Evolutionary conservation across 2,329 filamentous ascomycete species (phyloP), one percentile per base, ranked within the genome.

Genomic region (Phialophora tarda): DNA sequence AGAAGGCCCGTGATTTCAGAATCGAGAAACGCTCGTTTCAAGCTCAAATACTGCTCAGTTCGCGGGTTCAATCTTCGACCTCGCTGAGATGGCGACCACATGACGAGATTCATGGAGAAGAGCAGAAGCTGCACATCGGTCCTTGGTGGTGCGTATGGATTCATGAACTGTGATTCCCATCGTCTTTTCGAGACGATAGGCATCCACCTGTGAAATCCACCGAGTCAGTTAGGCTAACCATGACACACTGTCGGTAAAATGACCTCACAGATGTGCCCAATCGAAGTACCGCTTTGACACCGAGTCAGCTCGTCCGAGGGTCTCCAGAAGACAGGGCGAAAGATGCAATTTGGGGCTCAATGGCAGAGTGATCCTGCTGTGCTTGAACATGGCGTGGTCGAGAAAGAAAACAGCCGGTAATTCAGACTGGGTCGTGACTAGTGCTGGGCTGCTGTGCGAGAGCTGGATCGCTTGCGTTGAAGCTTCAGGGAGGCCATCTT

Each of bases 11-110:
- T 65, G 14, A 57, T 63, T 63, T 76, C 74, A 8, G 74, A 62
- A 10, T 64, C 57, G 17, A 65, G 51, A 55, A 69, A 69, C 59
- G 73, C 73, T 11, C 69, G 66, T 54, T 76, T 77, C 30, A 70
- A 62, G 7, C 64, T 41, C 32, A 51, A 34, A 59, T 76, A 76
- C 11, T 73, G 21, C 4, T 57, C 23, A 6, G 69, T 66, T 21
- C 38, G 47, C 55, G 69, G 57, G 63, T 56, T 38, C 24, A 48
- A 59, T 26, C n/a, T 44, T 44, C 41, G 26, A 8, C 56, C 44
- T 7, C 61, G 44, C 24, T 21, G 59, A 24, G 55, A 30, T 65
- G 59, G 59, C 12, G 47, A 47, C 61, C 61, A 63, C 21, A 51
- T 17, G 8, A 66, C 32, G 4, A 63, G 51, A 3, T 59, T 63